phyloP scores from a whole-genome alignment of 768 basidiomycete genomes.

The Pholiota molesta region DNA sequence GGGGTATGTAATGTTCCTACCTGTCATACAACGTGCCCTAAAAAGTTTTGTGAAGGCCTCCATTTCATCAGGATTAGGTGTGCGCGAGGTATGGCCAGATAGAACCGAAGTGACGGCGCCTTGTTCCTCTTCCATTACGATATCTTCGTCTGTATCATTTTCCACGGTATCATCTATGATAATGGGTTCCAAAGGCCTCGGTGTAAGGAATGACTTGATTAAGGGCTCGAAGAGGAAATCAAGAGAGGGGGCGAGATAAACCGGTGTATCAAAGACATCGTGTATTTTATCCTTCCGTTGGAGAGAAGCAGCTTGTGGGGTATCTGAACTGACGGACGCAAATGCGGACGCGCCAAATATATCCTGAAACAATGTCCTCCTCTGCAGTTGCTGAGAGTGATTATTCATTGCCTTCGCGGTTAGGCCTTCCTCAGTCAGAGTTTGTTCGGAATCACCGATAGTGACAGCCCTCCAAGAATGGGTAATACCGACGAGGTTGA shows the following conservation, averaged over 20 bases:
- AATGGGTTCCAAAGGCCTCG: slow-evolving; percentile 19
- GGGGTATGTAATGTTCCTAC: slow-evolving; percentile 30
- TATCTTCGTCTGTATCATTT: slow-evolving; percentile 41
- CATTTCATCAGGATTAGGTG: slow-evolving; percentile 60
- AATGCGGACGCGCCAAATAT: slow-evolving; percentile 87
- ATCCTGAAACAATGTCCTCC: slow-evolving; percentile 80
- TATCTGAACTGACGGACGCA: slow-evolving; percentile 35
- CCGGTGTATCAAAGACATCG: slow-evolving; percentile 65
- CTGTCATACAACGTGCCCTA: slow-evolving; percentile 45
- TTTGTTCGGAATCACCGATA: slow-evolving; percentile 61
- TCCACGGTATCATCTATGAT: slow-evolving; percentile 13
- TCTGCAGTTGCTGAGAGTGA: slow-evolving; percentile 25
- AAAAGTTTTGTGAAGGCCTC: slow-evolving; percentile 65
- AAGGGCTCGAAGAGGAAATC: slow-evolving; percentile 68
- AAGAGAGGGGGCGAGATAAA: slow-evolving; percentile 78
- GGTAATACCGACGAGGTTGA: slow-evolving; percentile 73
- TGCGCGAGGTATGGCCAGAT: slow-evolving; percentile 25
- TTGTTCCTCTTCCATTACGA: slow-evolving; percentile 47
- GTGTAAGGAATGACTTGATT: slow-evolving; percentile 39
- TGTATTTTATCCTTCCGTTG: slow-evolving; percentile 27
- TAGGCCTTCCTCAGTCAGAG: slow-evolving; percentile 39
- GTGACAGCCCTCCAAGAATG: slow-evolving; percentile 64
- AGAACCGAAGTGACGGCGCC: slow-evolving; percentile 23
- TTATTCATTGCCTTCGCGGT: slow-evolving; percentile 21
- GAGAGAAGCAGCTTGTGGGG: slow-evolving; percentile 1